A percentile compares a stretch with the other conserved stretches of the same genome.
Conservation (phyloP, 495 filamentous ascomycete species). For the Extremus antarcticus region DNA sequence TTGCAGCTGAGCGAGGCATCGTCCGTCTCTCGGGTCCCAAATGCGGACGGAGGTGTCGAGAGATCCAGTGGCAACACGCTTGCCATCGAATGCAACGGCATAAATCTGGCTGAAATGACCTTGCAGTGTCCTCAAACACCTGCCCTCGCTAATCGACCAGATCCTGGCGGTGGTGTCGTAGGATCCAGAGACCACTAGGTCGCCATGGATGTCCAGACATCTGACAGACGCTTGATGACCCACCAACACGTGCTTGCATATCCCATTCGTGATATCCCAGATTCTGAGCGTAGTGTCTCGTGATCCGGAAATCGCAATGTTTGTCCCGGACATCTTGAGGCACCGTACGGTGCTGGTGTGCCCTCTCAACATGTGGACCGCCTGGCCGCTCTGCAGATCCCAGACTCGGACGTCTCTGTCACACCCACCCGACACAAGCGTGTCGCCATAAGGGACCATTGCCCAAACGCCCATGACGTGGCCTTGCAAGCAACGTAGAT, state of each 20-base stretch:
- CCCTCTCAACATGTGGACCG: slow-evolving; percentile 72
- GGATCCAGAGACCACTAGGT: slow-evolving; percentile 89
- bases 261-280: slow-evolving; percentile 82
- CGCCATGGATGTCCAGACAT: slow-evolving; percentile 90
- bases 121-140: slow-evolving; percentile 77
- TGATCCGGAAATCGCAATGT: slow-evolving; percentile 91
- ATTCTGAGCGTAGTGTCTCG: slow-evolving; percentile 88
- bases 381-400: slow-evolving; percentile 76
- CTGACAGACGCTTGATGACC: slow-evolving; percentile 95
- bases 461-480: slow-evolving; percentile 99
- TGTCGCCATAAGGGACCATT: slow-evolving; percentile 97
- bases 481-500: slow-evolving; percentile 79
- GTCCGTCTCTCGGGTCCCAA: slow-evolving; percentile 83
- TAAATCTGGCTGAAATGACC: slow-evolving; percentile 99
- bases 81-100: slow-evolving; percentile 92
- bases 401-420: slow-evolving; percentile 95
- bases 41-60: slow-evolving; percentile 94
- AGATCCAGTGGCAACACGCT: slow-evolving; percentile 88
- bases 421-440: slow-evolving; percentile 89
- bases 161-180: slow-evolving; percentile 96
- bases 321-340: slow-evolving; percentile 89
- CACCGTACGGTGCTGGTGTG: slow-evolving; percentile 96
- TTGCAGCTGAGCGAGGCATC: slow-evolving; percentile 85
- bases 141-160: slow-evolving; percentile 91
- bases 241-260: slow-evolving; percentile 82